Evolutionary conservation across 176 grass and related monocot genomes (phyloP).

Genomic region (Dactylis glomerata): DNA sequence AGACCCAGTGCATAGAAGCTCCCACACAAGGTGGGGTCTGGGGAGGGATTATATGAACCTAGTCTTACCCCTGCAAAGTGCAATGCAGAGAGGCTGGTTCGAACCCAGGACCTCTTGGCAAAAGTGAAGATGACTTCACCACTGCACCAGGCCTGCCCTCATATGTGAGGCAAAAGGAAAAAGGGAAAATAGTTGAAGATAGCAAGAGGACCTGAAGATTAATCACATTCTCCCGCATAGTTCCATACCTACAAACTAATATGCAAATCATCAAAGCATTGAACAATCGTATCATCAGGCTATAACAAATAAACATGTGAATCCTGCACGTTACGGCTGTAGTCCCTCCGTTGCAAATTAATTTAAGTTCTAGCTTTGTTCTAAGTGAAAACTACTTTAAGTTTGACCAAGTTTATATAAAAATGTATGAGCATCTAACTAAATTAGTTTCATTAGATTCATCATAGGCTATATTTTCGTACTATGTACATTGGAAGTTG

Average conservation of each 20-base stretch:
- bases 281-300: constrained; percentile 22
- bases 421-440: neutral
- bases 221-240: constrained; percentile 99
- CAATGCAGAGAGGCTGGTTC: too few species aligned
- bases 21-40: too few species aligned
- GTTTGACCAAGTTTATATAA: neutral
- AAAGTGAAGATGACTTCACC: too few species aligned
- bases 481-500: neutral
- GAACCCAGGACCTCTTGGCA: too few species aligned
- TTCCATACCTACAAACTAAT: constrained; percentile 97
- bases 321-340: neutral
- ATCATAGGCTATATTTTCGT: neutral
- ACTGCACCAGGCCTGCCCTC: too few species aligned
- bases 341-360: neutral
- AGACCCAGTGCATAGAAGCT: too few species aligned
- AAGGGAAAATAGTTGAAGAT: neutral
- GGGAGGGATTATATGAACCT: too few species aligned
- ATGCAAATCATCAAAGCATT: constrained; percentile 60
- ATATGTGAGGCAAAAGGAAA: neutral
- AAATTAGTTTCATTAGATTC: neutral
- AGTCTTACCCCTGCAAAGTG: too few species aligned
- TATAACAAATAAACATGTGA: constrained; percentile 21
- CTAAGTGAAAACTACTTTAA: neutral
- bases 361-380: neutral
- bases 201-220: constrained; percentile 67